Percentiles rank a stretch among this genome's conserved stretches.
Evolutionary conservation across 192 early-diverging fungal genomes (phyloP).

Genomic region (Mycoemilia scoparia): DNA sequence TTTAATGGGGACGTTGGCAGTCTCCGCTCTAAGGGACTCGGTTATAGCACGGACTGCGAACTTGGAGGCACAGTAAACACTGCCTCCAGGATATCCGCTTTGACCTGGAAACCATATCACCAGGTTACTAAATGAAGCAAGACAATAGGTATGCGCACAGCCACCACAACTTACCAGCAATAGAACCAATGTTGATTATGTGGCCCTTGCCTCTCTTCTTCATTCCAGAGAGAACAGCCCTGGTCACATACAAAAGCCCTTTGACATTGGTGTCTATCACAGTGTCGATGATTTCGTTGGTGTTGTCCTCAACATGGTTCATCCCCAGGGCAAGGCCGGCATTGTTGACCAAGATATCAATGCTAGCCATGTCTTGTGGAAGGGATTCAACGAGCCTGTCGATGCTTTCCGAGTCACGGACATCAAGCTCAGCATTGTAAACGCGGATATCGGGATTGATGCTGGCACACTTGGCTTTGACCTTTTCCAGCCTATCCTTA

Average conservation of each 20-base stretch:
- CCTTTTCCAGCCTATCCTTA: conserved; percentile 34
- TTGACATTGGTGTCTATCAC: conserved; percentile 86
- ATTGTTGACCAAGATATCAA: conserved; percentile 83
- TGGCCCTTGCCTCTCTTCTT: conserved; percentile 39
- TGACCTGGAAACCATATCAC: too few species aligned
- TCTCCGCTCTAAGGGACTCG: conserved; percentile 51
- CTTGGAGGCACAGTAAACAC: conserved; percentile 72
- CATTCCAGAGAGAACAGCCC: conserved; percentile 67
- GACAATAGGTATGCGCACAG: too few species aligned
- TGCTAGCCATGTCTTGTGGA: conserved; percentile 32
- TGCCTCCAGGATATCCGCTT: conserved; percentile 52
- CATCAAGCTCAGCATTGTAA: conserved; percentile 48
- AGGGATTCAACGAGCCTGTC: conserved; percentile 25
- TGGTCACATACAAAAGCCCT: conserved; percentile 61
- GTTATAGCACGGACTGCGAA: conserved; percentile 68
- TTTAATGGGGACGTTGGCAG: conserved; percentile 44
- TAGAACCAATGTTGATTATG: conserved; percentile 71
- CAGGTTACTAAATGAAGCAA: not conserved
- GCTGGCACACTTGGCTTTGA: conserved; percentile 30
- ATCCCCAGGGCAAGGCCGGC: conserved; percentile 64
- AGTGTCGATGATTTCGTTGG: conserved; percentile 45
- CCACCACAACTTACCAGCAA: conserved; percentile 42
- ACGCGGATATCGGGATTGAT: conserved; percentile 35
- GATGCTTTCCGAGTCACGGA: conserved; percentile 37
- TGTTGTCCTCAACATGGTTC: conserved; percentile 40